A percentile compares a stretch with the other conserved stretches of the same genome.
Evolutionary conservation across 139 green algal genomes (phyloP).

Genomic region (Asterochloris erici): DNA sequence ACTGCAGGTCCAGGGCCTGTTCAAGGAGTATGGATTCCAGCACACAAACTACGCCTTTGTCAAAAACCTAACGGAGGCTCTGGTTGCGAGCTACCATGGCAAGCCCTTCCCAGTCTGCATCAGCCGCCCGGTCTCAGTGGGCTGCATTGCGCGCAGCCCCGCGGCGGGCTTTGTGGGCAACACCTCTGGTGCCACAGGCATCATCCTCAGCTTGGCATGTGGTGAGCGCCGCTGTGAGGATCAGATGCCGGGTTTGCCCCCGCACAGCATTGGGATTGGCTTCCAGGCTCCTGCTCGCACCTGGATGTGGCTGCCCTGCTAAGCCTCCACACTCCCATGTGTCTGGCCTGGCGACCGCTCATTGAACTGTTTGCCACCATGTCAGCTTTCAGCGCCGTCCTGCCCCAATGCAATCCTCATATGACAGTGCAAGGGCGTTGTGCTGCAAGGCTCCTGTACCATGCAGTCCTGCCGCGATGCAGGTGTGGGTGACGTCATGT

Average conservation of each 20-base stretch:
- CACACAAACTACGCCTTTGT: slow-evolving; percentile 25
- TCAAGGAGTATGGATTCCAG: slow-evolving; percentile 1
- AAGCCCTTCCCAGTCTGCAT: slow-evolving; percentile 15
- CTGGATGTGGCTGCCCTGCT: too few relatives aligned
- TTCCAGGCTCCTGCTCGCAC: too few relatives aligned
- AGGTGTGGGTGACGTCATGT: slow-evolving; percentile 4
- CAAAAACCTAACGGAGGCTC: slow-evolving; percentile 23
- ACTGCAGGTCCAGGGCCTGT: slow-evolving; percentile 6
- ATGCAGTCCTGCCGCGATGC: neutral
- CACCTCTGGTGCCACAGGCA: slow-evolving; percentile 15
- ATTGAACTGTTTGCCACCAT: too few relatives aligned
- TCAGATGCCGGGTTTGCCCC: too few relatives aligned
- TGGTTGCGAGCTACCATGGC: slow-evolving; percentile 15
- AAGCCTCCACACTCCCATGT: too few relatives aligned
- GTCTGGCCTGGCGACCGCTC: too few relatives aligned
- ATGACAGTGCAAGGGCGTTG: too few relatives aligned
- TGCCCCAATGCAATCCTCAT: too few relatives aligned
- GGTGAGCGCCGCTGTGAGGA: neutral
- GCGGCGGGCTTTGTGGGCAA: slow-evolving; percentile 29
- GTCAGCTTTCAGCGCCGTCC: too few relatives aligned
- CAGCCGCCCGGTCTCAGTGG: slow-evolving; percentile 16
- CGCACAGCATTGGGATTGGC: too few relatives aligned
- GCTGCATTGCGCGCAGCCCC: slow-evolving; percentile 7
- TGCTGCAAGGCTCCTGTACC: too few relatives aligned
- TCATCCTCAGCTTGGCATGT: slow-evolving; percentile 11